These are phyloP conservation scores for Elaeagnus macrophylla DNA, from an alignment of 306 rosid genomes.

Conservation along the genomic window DNA sequence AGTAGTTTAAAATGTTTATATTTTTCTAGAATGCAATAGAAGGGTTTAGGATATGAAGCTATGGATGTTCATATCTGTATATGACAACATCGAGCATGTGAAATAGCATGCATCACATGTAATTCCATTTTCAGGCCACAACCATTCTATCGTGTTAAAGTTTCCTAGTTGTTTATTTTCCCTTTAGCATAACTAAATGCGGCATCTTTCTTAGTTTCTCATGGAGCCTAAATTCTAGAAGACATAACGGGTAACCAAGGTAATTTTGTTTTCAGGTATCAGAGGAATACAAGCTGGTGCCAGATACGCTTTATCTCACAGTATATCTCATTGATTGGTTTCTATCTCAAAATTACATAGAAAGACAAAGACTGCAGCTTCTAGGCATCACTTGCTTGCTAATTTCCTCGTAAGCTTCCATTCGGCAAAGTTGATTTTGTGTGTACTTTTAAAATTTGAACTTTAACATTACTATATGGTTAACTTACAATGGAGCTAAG, in stretches of 20 bases:
- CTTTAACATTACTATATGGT: background rate
- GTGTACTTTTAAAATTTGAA: slow-evolving; percentile 1
- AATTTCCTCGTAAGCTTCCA: slow-evolving; percentile 76
- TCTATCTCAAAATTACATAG: slow-evolving; percentile 61
- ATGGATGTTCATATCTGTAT: background rate
- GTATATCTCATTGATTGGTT: slow-evolving; percentile 75
- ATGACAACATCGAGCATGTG: background rate
- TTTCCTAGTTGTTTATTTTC: background rate
- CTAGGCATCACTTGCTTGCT: slow-evolving; percentile 94
- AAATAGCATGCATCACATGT: background rate
- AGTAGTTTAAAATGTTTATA: background rate
- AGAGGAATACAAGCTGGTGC: slow-evolving; percentile 66
- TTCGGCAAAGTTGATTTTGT: slow-evolving; percentile 16
- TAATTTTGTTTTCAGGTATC: slow-evolving; percentile 56
- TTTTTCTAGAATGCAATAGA: background rate
- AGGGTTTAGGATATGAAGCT: slow-evolving; percentile 1
- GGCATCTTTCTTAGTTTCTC: background rate
- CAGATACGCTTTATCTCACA: slow-evolving; percentile 79
- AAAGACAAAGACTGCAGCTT: slow-evolving; percentile 73
- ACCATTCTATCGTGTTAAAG: too few relatives aligned
- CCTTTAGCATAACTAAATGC: background rate
- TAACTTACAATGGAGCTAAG: background rate
- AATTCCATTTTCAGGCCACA: background rate
- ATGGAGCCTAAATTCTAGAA: background rate
- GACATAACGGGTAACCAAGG: slow-evolving; percentile 1